Evolutionary conservation across 2,329 filamentous ascomycete species (phyloP).

Genomic region (Pestalotiopsis sp.): DNA sequence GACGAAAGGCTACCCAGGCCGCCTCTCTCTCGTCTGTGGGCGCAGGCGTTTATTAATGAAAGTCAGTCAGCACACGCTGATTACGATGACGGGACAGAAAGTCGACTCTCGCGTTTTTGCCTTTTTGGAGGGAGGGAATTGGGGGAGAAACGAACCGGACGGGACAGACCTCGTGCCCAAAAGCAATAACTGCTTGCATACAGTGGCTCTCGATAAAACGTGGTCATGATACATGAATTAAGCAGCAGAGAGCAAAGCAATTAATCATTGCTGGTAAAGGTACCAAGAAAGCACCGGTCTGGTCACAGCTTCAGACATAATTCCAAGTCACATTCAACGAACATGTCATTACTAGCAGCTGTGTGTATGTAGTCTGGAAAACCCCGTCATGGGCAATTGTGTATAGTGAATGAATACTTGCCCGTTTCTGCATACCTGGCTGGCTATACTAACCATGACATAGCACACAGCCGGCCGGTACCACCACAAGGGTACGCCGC

Average conservation of each 20-base stretch:
- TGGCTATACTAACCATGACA: neutral
- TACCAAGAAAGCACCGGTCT: neutral
- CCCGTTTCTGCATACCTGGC: neutral
- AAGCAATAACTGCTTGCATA: constrained; percentile 1
- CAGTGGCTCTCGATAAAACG: constrained; percentile 5
- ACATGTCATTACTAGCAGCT: neutral
- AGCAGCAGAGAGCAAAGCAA: neutral
- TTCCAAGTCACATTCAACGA: neutral
- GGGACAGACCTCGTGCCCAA: neutral
- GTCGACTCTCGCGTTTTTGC: neutral
- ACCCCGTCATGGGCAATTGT: neutral
- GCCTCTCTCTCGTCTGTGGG: neutral
- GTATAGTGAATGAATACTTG: neutral
- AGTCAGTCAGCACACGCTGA: neutral
- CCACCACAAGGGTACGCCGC: constrained; percentile 10
- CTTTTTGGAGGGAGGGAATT: neutral
- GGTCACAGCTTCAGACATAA: neutral
- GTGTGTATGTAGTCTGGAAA: neutral
- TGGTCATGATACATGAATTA: constrained; percentile 1
- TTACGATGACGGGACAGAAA: neutral
- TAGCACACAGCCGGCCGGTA: neutral
- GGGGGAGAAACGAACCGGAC: neutral
- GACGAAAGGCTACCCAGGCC: neutral
- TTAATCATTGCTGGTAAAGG: neutral
- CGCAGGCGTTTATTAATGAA: neutral